Evolutionary conservation across 2,329 filamentous ascomycete genomes (phyloP).

Genomic region (Colletotrichum australisinense): DNA sequence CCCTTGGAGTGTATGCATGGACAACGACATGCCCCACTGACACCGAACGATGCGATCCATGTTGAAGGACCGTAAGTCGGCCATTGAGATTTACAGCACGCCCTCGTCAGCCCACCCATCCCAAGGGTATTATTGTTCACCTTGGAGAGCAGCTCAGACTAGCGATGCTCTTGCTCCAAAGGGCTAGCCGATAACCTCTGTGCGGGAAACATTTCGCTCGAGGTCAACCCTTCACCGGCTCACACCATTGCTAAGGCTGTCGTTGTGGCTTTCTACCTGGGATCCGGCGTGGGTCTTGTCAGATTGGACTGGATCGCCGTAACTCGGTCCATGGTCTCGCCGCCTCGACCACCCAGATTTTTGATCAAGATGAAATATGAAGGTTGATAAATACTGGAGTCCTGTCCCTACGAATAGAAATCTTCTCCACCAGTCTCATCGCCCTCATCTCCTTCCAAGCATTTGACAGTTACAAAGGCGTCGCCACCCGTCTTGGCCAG

Average conservation of each 20-base stretch:
- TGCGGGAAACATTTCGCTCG: not conserved
- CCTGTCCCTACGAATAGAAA: not conserved
- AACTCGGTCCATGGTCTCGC: not conserved
- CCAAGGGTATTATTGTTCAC: not conserved
- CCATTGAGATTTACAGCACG: not conserved
- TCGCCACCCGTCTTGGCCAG: constrained; percentile 30
- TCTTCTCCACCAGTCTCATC: constrained; percentile 20
- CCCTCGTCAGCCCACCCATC: not conserved
- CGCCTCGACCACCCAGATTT: not conserved
- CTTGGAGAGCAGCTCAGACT: not conserved
- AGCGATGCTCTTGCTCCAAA: not conserved
- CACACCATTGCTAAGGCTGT: not conserved
- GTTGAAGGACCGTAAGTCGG: constrained; percentile 7
- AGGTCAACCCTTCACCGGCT: not conserved
- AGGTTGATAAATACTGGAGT: constrained; percentile 25
- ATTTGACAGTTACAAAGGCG: constrained; percentile 12
- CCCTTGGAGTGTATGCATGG: not conserved
- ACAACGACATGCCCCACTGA: not conserved
- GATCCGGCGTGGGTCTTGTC: not conserved
- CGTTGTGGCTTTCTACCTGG: not conserved
- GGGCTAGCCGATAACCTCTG: not conserved
- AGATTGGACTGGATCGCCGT: not conserved
- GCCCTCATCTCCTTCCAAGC: not conserved
- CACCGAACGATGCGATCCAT: constrained; percentile 13
- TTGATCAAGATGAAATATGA: not conserved